phyloP scores from a whole-genome alignment of 2,329 filamentous ascomycete species.

The Cryphonectria radicalis region DNA sequence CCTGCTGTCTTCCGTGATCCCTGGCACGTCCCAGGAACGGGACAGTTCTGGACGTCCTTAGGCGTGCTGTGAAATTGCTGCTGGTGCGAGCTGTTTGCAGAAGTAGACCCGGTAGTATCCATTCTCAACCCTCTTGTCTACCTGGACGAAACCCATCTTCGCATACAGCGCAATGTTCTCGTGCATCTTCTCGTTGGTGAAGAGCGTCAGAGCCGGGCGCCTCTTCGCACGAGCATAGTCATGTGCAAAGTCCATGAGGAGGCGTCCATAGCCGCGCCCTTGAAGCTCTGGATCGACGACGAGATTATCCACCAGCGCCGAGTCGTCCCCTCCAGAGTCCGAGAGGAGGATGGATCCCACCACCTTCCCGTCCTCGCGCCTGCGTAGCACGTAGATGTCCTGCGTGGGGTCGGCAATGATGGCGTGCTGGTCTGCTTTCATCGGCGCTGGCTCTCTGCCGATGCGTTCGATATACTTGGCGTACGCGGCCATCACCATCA shows the following conservation, averaged over 20 bases:
- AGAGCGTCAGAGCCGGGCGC: constrained; percentile 27
- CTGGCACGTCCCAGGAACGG: not conserved
- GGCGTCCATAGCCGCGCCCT: constrained; percentile 32
- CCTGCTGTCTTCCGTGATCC: not conserved
- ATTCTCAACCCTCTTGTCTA: constrained; percentile 36
- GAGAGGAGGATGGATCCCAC: constrained; percentile 39
- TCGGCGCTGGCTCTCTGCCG: constrained; percentile 42
- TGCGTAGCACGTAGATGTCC: constrained; percentile 35
- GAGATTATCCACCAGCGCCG: constrained; percentile 33
- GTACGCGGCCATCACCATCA: constrained; percentile 39
- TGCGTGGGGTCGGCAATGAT: constrained; percentile 33
- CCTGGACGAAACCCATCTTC: constrained; percentile 40
- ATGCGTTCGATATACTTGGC: constrained; percentile 42
- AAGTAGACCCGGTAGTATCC: constrained; percentile 44
- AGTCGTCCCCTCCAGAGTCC: constrained; percentile 11
- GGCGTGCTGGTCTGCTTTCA: constrained; percentile 40
- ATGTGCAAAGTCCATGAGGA: constrained; percentile 33
- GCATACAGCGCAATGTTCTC: constrained; percentile 33
- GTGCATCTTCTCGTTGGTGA: constrained; percentile 34
- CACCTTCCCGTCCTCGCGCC: constrained; percentile 19
- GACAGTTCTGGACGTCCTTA: not conserved
- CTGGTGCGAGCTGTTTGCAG: constrained; percentile 31
- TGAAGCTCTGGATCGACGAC: constrained; percentile 32
- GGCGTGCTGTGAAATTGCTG: not conserved
- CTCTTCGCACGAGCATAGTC: constrained; percentile 26